These are phyloP conservation scores for Plectosphaerella cucumerina DNA, from an alignment of 2,329 filamentous ascomycete species.

Conservation along the genomic window DNA sequence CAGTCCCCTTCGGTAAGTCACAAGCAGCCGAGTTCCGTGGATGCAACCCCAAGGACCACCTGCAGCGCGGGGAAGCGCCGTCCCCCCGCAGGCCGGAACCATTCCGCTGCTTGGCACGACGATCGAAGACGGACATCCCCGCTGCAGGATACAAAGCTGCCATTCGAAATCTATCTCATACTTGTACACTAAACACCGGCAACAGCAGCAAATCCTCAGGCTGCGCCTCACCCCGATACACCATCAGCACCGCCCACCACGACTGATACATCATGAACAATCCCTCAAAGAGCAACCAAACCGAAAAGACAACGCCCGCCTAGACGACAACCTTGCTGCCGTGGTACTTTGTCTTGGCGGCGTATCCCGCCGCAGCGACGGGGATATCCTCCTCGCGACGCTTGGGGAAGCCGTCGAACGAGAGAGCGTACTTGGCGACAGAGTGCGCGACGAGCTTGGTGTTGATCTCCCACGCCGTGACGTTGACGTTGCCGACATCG, in stretches of 20 bases:
- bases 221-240: no score
- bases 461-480: slow-evolving; percentile 57
- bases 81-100: no score
- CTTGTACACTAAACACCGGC: no score
- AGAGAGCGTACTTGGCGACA: slow-evolving; percentile 64
- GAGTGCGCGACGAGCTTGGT: slow-evolving; percentile 67
- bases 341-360: slow-evolving; percentile 41
- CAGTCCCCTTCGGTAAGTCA: no score
- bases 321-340: slow-evolving; percentile 44
- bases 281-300: neutral
- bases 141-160: no score
- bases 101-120: no score
- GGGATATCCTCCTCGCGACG: slow-evolving; percentile 30
- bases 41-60: no score
- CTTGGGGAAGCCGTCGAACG: slow-evolving; percentile 62
- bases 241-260: neutral
- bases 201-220: no score
- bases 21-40: no score
- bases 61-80: no score
- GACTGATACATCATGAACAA: neutral
- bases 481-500: slow-evolving; percentile 51
- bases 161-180: no score
- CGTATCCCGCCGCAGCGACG: slow-evolving; percentile 20
- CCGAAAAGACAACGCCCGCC: neutral
- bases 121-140: no score